Conservation (phyloP, 768 basidiomycete species). For the Heimioporus sp. region DNA sequence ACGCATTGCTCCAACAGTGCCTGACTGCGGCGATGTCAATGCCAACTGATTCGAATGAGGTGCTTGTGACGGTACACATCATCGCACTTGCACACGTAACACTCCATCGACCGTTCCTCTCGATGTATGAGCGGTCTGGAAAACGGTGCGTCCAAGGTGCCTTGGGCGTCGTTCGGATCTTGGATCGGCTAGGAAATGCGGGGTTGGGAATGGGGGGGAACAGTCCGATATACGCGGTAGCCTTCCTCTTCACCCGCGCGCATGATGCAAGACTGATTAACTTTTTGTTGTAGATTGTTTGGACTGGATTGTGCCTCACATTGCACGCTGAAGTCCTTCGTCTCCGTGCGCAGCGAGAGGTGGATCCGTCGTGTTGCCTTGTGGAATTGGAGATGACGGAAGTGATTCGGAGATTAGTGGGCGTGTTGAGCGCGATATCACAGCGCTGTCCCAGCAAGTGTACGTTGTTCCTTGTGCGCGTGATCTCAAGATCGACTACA, state of each 20-base stretch:
- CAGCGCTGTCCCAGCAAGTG: slow-evolving; percentile 16
- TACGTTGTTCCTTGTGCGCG: slow-evolving; percentile 7
- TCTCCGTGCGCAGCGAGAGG: slow-evolving; percentile 12
- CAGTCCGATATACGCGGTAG: slow-evolving; percentile 20
- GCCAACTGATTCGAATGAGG: background rate
- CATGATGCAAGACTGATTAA: background rate
- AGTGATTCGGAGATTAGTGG: slow-evolving; percentile 16
- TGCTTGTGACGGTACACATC: slow-evolving; percentile 17
- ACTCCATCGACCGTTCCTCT: slow-evolving; percentile 21
- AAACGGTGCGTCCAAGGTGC: slow-evolving; percentile 16
- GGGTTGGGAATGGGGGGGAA: background rate
- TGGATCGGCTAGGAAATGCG: slow-evolving; percentile 14
- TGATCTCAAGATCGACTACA: background rate
- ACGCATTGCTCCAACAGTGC: slow-evolving; percentile 41
- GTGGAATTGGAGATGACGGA: slow-evolving; percentile 11
- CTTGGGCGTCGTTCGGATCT: slow-evolving; percentile 7
- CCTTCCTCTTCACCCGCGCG: background rate
- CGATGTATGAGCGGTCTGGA: slow-evolving; percentile 12
- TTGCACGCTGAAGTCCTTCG: slow-evolving; percentile 21
- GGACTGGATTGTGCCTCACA: slow-evolving; percentile 19
- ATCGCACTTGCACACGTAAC: slow-evolving; percentile 23
- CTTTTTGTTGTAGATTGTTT: slow-evolving; percentile 15
- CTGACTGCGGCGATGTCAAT: slow-evolving; percentile 9
- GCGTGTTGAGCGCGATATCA: slow-evolving; percentile 15
- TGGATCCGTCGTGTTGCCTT: slow-evolving; percentile 4